Evolutionary conservation across 75 land plant species (phyloP), one percentile per base, ranked within the genome.

Genomic region (Pinus tabuliformis): DNA sequence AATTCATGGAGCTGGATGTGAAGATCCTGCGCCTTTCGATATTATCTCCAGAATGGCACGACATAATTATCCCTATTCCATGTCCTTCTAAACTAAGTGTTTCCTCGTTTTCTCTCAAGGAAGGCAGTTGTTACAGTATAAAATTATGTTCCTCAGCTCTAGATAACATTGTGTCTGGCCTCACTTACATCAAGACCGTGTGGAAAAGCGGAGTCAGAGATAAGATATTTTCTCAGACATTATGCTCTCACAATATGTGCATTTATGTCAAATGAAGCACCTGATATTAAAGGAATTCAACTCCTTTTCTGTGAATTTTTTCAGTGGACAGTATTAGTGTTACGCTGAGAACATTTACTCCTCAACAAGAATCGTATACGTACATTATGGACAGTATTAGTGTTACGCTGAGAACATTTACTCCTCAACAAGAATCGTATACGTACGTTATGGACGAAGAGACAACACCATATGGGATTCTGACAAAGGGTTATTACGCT

Each of bases 171-270:
- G 98, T 95, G 22, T 89, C 91, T 0, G 98, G 98, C 12, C 86
- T 95, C 77, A 82, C 72, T 54, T 92, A 89, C 86, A 81, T 79
- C 12, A 93, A 95, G 78, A 86, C 86, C 0, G 98, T 95, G 14
- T 95, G 98, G 98, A 95, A 95, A 84, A 85, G 85, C 77, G 92
- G 92, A 28, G 26, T 93, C 64, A 85, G 84, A 75, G 95, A 92
- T 90, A 70, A 62, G 45, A 56, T 74, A 0, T 17, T 7, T 37
- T 74, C 61, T 59, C n/a, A n/a, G 61, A 17, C 2, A 1, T 59
- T 17, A 17, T 59, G n/a, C 3, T 17, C 2, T 36, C 2, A 1
- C 37, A 1, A 36, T 1, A 36, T 36, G 1, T 36, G 37, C 2
- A 36, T 2, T 36, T 36, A 36, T 36, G 37, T 36, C 1, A 2